These are phyloP conservation scores for Deinandra increscens DNA, from an alignment of 129 eudicot genomes.

Conservation along the genomic window DNA sequence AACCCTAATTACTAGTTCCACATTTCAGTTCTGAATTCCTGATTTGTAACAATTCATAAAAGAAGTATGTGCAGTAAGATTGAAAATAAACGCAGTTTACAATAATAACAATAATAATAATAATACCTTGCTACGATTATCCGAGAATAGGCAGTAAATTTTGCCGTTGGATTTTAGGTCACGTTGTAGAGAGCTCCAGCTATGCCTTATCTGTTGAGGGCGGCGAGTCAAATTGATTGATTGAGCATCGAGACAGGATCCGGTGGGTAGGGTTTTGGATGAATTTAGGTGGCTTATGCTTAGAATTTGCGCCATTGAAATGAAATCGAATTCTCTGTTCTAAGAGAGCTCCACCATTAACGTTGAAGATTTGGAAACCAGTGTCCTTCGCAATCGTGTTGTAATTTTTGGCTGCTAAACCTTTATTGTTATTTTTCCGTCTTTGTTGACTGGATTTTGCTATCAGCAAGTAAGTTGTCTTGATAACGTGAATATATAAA, in stretches of 20 bases:
- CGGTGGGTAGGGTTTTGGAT: conserved; percentile 13
- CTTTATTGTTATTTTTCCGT: too few species aligned
- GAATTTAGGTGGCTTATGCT: conserved; percentile 8
- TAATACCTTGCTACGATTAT: conserved; percentile 54
- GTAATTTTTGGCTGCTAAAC: too few species aligned
- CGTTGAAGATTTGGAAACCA: too few species aligned
- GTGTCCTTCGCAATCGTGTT: too few species aligned
- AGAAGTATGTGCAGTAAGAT: background rate
- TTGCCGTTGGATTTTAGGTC: conserved; percentile 39
- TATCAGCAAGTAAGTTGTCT: too few species aligned
- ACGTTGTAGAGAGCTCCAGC: conserved; percentile 38
- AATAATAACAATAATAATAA: conserved; percentile 15
- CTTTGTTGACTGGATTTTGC: too few species aligned
- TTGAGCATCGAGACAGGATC: conserved; percentile 5
- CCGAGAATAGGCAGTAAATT: conserved; percentile 55
- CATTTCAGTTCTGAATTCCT: background rate
- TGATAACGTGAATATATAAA: too few species aligned
- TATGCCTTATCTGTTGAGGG: conserved; percentile 21
- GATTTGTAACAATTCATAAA: background rate
- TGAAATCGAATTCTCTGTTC: background rate
- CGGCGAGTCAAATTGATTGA: conserved; percentile 4
- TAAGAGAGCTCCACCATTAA: conserved; percentile 11
- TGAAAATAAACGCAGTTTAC: background rate
- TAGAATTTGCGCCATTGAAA: conserved; percentile 25
- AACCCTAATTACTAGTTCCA: background rate